phyloP scores from a whole-genome alignment of 306 rosid species.

The Medicago arabica region DNA sequence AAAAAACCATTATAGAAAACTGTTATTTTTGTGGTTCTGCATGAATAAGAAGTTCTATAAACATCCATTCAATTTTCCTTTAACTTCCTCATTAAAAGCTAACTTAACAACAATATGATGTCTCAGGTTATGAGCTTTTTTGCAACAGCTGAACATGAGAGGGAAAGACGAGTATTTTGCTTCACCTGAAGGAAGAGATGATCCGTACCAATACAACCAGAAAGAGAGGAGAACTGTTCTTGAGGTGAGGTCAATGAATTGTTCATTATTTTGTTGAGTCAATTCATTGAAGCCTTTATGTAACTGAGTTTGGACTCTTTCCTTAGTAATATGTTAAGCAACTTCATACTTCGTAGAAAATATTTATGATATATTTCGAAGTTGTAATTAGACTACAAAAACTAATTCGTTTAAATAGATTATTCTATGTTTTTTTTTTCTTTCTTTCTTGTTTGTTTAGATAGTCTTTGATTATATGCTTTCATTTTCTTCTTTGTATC shows the following conservation, averaged over 20 bases:
- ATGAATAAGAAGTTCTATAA: background rate
- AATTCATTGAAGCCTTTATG: constrained; percentile 4
- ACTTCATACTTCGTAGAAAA: background rate
- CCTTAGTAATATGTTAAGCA: constrained; percentile 10
- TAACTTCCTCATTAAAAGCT: constrained; percentile 36
- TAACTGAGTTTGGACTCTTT: background rate
- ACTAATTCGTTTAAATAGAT: background rate
- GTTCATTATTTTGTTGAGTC: constrained; percentile 23
- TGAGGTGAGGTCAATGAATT: constrained; percentile 61
- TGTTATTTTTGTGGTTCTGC: background rate
- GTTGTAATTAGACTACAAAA: too few relatives aligned
- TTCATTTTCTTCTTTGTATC: constrained; percentile 18
- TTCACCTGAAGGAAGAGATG: constrained; percentile 98
- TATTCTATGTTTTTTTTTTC: too few relatives aligned
- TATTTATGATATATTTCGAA: too few relatives aligned
- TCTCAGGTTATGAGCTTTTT: constrained; percentile 82
- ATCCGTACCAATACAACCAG: constrained; percentile 92
- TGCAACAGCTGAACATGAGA: constrained; percentile 82
- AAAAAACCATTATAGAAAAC: background rate
- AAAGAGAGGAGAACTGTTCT: constrained; percentile 90
- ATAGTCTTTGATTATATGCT: constrained; percentile 1
- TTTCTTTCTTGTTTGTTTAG: too few relatives aligned
- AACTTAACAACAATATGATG: constrained; percentile 35
- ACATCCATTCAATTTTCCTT: background rate
- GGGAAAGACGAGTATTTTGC: constrained; percentile 80